Percentiles rank a stretch among this genome's conserved stretches.
These are phyloP conservation scores for Candida alai DNA, from an alignment of 805 yeast genomes.

Conservation along the genomic window DNA sequence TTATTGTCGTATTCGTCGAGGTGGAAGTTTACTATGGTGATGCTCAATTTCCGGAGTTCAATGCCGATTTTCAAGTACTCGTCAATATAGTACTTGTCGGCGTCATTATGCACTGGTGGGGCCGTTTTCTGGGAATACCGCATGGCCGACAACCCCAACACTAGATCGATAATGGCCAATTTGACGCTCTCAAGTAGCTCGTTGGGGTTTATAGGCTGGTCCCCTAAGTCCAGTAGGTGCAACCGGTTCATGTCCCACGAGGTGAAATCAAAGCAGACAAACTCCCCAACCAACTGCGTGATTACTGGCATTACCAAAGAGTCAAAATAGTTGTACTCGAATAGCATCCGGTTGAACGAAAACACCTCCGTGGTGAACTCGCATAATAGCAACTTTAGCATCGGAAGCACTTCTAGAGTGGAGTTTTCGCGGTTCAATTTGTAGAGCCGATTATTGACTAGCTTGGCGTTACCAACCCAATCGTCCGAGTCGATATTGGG, in stretches of 20 bases:
- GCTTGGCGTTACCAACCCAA: constrained; percentile 28
- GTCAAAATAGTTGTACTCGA: constrained; percentile 24
- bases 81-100: constrained; percentile 16
- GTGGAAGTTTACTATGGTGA: constrained; percentile 35
- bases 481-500: constrained; percentile 41
- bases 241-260: constrained; percentile 9
- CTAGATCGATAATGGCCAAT: constrained; percentile 20
- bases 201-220: constrained; percentile 7
- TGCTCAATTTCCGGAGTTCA: constrained; percentile 32
- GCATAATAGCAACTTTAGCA: constrained; percentile 17
- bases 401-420: constrained; percentile 13
- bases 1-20: constrained; percentile 38
- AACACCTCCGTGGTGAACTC: constrained; percentile 18
- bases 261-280: constrained; percentile 16
- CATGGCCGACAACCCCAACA: constrained; percentile 23
- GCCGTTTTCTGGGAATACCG: constrained; percentile 9
- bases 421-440: constrained; percentile 6
- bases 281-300: constrained; percentile 27
- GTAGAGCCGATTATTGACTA: constrained; percentile 9
- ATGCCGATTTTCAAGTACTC: constrained; percentile 26
- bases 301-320: constrained; percentile 26
- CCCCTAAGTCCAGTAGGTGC: constrained; percentile 7
- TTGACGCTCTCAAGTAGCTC: constrained; percentile 17
- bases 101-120: constrained; percentile 11
- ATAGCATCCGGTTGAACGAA: constrained; percentile 24